A percentile compares a stretch with the other conserved stretches of the same genome.
phyloP scores from a whole-genome alignment of 176 grass and related monocot species.

The Cenchrus fungigraminus region DNA sequence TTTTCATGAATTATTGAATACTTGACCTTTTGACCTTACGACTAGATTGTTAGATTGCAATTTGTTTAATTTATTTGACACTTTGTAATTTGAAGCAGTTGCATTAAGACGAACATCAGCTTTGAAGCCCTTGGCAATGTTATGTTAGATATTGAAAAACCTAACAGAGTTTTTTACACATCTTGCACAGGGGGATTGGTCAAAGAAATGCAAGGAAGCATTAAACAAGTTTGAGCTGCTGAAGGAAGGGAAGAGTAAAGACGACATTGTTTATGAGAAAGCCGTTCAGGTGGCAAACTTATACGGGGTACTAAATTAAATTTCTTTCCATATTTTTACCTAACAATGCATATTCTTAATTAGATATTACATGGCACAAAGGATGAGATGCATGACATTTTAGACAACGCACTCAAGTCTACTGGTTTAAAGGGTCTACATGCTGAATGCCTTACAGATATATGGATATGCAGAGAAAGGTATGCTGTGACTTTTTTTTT shows the following conservation, averaged over 20 bases:
- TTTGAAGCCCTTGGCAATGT: background rate
- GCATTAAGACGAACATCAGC: background rate
- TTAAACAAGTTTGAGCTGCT: conserved; percentile 60
- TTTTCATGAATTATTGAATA: conserved; percentile 10
- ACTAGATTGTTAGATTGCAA: background rate
- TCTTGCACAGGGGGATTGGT: conserved; percentile 70
- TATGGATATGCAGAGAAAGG: conserved; percentile 86
- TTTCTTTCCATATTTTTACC: conserved; percentile 4
- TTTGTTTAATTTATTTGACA: conserved; percentile 9
- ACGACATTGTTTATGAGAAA: conserved; percentile 84
- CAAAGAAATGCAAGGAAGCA: conserved; percentile 79
- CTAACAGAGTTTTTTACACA: conserved; percentile 28
- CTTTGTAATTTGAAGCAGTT: conserved; percentile 5
- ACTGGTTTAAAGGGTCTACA: conserved; percentile 79
- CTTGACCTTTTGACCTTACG: conserved; percentile 6
- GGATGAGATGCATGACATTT: conserved; percentile 72
- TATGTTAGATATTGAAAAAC: background rate
- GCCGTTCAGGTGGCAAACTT: conserved; percentile 64
- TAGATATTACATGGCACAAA: conserved; percentile 89
- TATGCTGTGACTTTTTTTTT: conserved; percentile 32
- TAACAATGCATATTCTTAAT: conserved; percentile 42
- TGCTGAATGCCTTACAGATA: conserved; percentile 95
- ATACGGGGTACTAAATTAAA: conserved; percentile 22
- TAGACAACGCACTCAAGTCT: conserved; percentile 65
- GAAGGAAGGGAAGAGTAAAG: conserved; percentile 81